phyloP scores from a whole-genome alignment of 1,139 yeast species.

The Candida albicans region DNA sequence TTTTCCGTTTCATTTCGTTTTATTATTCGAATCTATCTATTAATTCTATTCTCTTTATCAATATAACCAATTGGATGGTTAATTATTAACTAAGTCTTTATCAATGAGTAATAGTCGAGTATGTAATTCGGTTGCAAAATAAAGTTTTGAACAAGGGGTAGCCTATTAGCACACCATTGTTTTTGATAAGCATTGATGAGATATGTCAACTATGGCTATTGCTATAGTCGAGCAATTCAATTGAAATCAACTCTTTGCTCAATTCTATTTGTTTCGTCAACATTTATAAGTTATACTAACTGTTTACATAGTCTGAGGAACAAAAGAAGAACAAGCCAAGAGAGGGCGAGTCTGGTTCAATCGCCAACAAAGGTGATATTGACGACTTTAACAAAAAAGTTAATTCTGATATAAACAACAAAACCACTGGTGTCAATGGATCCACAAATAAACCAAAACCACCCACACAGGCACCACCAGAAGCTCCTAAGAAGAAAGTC shows the following conservation, averaged over 20 bases:
- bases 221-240: too few species aligned
- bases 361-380: constrained; percentile 30
- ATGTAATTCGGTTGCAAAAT: background rate
- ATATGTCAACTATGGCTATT: too few species aligned
- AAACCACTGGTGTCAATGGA: constrained; percentile 5
- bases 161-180: too few species aligned
- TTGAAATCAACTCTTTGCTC: too few species aligned
- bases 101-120: constrained; percentile 4
- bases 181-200: too few species aligned
- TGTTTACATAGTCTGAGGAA: constrained; percentile 1
- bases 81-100: background rate
- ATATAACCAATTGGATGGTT: background rate
- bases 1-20: background rate
- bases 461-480: constrained; percentile 7
- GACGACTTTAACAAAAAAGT: constrained; percentile 30
- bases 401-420: constrained; percentile 17
- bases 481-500: constrained; percentile 16
- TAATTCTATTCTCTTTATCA: background rate
- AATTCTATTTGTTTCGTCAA: too few species aligned
- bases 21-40: background rate
- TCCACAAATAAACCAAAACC: constrained; percentile 8
- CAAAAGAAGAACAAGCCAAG: background rate
- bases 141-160: too few species aligned
- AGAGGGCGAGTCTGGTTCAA: background rate
- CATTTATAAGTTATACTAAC: background rate